Evolutionary conservation across 345 rosid species (phyloP), one percentile per base, ranked within the genome.

Genomic region (Linum lewisii): DNA sequence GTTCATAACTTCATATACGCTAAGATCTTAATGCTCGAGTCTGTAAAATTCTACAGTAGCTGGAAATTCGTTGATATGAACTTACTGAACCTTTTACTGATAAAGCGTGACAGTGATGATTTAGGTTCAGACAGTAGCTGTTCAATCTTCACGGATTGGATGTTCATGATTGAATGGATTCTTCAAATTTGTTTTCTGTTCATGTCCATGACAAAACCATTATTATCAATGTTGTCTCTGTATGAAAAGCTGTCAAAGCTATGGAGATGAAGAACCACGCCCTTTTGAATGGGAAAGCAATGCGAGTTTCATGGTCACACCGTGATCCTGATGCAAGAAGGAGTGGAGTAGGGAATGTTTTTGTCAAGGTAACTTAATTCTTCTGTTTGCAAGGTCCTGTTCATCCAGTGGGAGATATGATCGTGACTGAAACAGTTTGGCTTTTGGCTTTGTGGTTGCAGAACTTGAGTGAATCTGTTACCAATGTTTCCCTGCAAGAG

Each of bases 261-360:
- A 78, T 88, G 32, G 84, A 83, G 73, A 55, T 59, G 51, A 88
- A 78, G 75, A 86, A 88, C 67, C 75, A 84, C 50, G 67, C 81
- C 60, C 2, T 56, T 55, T 69, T 88, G 74, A 65, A 75, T 63
- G 94, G 96, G 15, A 88, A 77, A 73, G 57, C 69, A 69, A 79
- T 88, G 54, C 80, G 94, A 69, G 81, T 84, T 26, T 74, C 75
- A 69, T 84, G 88, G 88, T 88, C 94, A 0, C 74, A 66, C 60
- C 85, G 88, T 21, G 90, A 76, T 75, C 81, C 88, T 42, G 82
- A 82, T 69, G 79, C 82, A 22, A 86, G 90, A 72, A 85, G 34
- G 71, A 85, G 66, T 77, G 88, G 88, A 22, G 68, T 73, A 52
- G 94, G 88, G 54, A 86, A 88, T 70, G 72, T 88, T 24, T 88